A percentile compares a stretch with the other conserved stretches of the same genome.
Evolutionary conservation across 2,329 filamentous ascomycete species (phyloP).

Genomic region (Cylindrodendrum hubeiense): DNA sequence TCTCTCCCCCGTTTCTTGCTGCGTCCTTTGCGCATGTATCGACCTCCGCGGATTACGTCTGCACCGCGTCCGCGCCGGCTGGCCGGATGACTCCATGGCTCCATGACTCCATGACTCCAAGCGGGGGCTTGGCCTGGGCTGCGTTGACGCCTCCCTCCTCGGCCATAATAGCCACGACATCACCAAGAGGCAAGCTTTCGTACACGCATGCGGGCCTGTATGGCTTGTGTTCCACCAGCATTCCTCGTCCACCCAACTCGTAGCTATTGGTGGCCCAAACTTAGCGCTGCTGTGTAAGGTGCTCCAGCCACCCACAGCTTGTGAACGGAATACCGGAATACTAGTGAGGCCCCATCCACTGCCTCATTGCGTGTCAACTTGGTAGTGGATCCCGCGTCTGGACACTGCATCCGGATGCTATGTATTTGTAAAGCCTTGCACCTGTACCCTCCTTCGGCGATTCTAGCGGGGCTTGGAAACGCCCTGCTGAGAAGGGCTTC

Average conservation of each 20-base stretch:
- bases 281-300: conserved; percentile 7
- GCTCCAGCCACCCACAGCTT: conserved; percentile 3
- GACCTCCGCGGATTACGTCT: background rate
- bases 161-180: conserved; percentile 2
- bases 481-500: background rate
- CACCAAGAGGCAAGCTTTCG: background rate
- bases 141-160: conserved; percentile 13
- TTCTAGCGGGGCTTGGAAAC: background rate
- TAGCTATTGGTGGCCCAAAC: conserved; percentile 7
- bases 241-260: conserved; percentile 9
- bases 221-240: conserved; percentile 6
- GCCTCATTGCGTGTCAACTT: conserved; percentile 16
- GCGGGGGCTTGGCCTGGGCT: conserved; percentile 4
- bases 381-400: conserved; percentile 13
- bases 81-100: background rate
- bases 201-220: conserved; percentile 1
- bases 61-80: background rate
- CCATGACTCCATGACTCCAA: conserved; percentile 19
- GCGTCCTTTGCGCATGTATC: background rate
- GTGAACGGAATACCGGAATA: conserved; percentile 2
- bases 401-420: conserved; percentile 1
- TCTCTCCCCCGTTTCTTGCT: background rate
- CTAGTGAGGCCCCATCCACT: background rate
- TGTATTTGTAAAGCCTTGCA: conserved; percentile 9
- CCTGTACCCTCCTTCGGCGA: background rate